A percentile compares a stretch with the other conserved stretches of the same genome.
Evolutionary conservation across 116 monocot species (phyloP).

Genomic region (Iris pallida): DNA sequence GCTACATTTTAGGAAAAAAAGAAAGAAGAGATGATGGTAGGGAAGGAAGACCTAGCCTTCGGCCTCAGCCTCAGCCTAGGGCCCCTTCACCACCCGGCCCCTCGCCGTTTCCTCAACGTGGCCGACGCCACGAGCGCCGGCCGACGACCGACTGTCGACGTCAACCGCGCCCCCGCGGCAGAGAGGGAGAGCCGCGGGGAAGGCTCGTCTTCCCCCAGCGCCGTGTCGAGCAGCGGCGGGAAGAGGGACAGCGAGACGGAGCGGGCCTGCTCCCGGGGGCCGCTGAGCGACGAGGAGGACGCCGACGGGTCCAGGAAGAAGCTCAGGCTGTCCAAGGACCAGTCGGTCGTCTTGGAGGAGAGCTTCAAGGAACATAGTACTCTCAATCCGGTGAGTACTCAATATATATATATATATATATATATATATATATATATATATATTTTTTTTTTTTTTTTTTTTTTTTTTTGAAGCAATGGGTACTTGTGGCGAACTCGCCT

Average conservation of each 20-base stretch:
- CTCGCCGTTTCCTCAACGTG: background rate
- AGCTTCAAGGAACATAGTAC: conserved; percentile 76
- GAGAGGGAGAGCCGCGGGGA: conserved; percentile 20
- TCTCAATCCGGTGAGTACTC: conserved; percentile 62
- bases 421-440: no score
- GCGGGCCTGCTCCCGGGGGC: conserved; percentile 13
- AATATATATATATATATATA: no score
- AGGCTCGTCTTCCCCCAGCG: conserved; percentile 43
- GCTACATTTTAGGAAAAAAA: background rate
- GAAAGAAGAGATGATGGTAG: conserved; percentile 23
- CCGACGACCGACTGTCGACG: conserved; percentile 50
- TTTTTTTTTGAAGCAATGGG: no score
- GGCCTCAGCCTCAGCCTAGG: conserved; percentile 31
- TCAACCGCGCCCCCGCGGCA: conserved; percentile 35
- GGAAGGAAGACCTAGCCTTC: conserved; percentile 39
- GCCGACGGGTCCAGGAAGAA: conserved; percentile 62
- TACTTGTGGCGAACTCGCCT: no score
- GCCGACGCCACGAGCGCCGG: no score
- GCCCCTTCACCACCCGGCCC: background rate
- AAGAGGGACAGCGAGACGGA: conserved; percentile 26
- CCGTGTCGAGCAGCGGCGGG: conserved; percentile 38
- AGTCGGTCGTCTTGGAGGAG: conserved; percentile 66
- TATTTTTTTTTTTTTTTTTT: no score
- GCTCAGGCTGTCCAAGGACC: conserved; percentile 59
- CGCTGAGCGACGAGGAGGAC: conserved; percentile 34